phyloP scores from a whole-genome alignment of 768 basidiomycete species.

The Gloeopeniophorella convolvens region DNA sequence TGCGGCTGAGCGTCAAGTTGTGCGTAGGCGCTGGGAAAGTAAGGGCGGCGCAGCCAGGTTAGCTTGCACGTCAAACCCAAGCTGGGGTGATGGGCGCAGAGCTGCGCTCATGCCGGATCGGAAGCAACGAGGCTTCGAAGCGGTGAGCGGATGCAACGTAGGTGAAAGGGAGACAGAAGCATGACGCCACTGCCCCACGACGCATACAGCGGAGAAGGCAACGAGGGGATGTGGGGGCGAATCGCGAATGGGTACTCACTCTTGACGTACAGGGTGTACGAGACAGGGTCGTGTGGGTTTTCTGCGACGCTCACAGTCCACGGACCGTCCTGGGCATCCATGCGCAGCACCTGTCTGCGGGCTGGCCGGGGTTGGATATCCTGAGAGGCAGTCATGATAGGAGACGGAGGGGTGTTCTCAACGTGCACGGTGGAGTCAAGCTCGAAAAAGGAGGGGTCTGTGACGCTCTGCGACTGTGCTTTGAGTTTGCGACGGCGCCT shows the following conservation, averaged over 20 bases:
- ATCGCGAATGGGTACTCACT: constrained; percentile 46
- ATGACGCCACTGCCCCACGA: constrained; percentile 2
- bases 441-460: constrained; percentile 40
- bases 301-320: constrained; percentile 89
- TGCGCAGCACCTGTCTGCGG: constrained; percentile 44
- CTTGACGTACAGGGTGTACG: constrained; percentile 84
- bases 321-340: constrained; percentile 72
- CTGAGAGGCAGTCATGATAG: constrained; percentile 23
- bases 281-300: constrained; percentile 64
- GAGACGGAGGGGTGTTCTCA: constrained; percentile 20
- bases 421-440: constrained; percentile 28
- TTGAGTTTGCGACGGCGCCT: constrained; percentile 35
- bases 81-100: constrained; percentile 14
- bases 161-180: constrained; percentile 15
- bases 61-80: constrained; percentile 11
- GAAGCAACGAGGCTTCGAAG: constrained; percentile 11
- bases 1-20: constrained; percentile 80
- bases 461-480: constrained; percentile 33
- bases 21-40: constrained; percentile 68
- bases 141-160: constrained; percentile 11
- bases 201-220: constrained; percentile 15
- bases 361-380: constrained; percentile 26
- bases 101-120: constrained; percentile 16
- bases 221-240: constrained; percentile 19
- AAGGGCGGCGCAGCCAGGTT: constrained; percentile 15